Conservation (phyloP, 352 stramenopile species). For the Phytopythium helicoides region DNA sequence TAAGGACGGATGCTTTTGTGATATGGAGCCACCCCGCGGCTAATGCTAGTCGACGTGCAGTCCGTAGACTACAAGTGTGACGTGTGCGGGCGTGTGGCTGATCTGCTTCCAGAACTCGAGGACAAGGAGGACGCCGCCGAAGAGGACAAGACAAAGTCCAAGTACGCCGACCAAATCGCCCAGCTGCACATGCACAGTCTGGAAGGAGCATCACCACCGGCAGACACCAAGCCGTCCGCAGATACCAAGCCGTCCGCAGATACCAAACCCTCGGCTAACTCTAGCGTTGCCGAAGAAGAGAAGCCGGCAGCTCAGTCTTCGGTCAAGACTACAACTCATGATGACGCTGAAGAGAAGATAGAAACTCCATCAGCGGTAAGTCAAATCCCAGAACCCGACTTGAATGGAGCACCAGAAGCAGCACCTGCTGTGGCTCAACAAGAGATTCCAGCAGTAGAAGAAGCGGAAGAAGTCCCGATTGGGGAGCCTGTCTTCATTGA, state of each 20-base stretch:
- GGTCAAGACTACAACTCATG: too few relatives aligned
- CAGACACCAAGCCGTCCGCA: background rate
- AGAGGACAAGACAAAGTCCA: constrained; percentile 34
- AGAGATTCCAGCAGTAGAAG: background rate
- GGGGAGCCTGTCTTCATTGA: background rate
- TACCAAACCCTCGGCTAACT: background rate
- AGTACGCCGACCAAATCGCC: constrained; percentile 79
- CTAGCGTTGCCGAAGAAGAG: background rate
- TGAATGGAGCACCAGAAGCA: background rate
- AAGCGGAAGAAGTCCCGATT: background rate
- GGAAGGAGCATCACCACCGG: constrained; percentile 16
- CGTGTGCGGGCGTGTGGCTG: constrained; percentile 57
- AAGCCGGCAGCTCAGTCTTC: too few relatives aligned
- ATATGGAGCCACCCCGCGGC: constrained; percentile 2
- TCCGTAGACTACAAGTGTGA: constrained; percentile 80
- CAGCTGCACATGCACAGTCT: constrained; percentile 80
- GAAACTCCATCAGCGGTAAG: background rate
- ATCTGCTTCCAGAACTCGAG: constrained; percentile 66
- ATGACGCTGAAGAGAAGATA: constrained; percentile 1
- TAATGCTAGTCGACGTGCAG: constrained; percentile 19
- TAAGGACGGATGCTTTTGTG: constrained; percentile 12
- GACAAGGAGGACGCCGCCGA: constrained; percentile 13
- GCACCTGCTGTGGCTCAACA: constrained; percentile 8
- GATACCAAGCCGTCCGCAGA: background rate
- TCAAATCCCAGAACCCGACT: constrained; percentile 3